A percentile compares a stretch with the other conserved stretches of the same genome.
Evolutionary conservation across 2,329 filamentous ascomycete genomes (phyloP).

Genomic region (Fusarium sp.): DNA sequence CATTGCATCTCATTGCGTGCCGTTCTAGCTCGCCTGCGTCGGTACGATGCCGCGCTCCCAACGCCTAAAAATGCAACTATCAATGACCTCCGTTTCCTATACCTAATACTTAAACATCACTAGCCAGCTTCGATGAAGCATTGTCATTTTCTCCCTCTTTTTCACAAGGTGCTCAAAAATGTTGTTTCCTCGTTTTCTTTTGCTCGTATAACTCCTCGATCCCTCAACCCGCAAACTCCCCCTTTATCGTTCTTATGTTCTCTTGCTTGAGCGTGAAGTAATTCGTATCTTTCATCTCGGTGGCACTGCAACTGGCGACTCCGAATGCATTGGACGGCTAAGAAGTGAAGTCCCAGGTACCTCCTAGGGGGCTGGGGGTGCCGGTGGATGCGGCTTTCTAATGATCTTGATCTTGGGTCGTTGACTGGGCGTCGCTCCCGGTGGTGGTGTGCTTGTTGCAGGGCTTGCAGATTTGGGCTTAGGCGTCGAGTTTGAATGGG

Average conservation of each 20-base stretch:
- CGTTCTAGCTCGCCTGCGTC: conserved; percentile 3
- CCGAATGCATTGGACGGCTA: not conserved
- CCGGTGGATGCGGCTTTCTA: conserved; percentile 50
- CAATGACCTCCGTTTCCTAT: conserved; percentile 11
- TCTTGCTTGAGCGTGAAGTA: not conserved
- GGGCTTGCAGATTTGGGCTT: conserved; percentile 45
- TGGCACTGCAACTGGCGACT: not conserved
- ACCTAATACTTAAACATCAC: conserved; percentile 11
- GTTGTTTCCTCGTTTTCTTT: not conserved
- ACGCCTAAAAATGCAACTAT: conserved; percentile 39
- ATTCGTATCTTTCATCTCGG: not conserved
- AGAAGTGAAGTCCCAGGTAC: not conserved
- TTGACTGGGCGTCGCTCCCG: conserved; percentile 37
- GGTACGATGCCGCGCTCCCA: conserved; percentile 11
- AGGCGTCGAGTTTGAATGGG: conserved; percentile 37
- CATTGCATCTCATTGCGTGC: conserved; percentile 19
- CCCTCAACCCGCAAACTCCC: not conserved
- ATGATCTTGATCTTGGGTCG: conserved; percentile 56
- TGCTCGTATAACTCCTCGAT: not conserved
- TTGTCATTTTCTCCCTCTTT: conserved; percentile 2
- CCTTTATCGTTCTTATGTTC: not conserved
- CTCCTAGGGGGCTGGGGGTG: conserved; percentile 43
- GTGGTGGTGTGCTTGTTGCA: conserved; percentile 42
- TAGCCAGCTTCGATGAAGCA: conserved; percentile 14
- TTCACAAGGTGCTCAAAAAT: not conserved